Evolutionary conservation across 169 alveolate genomes (phyloP), one percentile per base, ranked within the genome.

Genomic region (Cryptosporidium sp.): DNA sequence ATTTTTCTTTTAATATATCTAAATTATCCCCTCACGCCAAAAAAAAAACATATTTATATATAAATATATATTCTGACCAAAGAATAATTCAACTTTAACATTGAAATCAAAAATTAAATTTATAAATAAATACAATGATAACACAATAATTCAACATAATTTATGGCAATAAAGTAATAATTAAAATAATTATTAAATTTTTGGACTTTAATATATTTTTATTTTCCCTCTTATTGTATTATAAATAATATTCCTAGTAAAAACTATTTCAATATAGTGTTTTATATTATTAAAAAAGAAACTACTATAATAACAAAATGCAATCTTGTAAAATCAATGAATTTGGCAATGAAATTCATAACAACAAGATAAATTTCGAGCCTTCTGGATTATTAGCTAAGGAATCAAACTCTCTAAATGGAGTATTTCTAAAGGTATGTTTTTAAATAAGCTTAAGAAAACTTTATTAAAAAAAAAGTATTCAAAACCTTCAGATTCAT

Each of bases 341-440:
- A 26, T 56, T 26, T 21, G 37, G 67, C 12, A 21, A 58, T 10
- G 56, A 31, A 51, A 52, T 1, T 26, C n/a, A 23, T 10, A 80
- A 80, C 18, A 80, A 37, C 37, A 62, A 60, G 45, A 52, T 80
- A 39, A 93, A 94, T 73, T 95, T 95, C 85, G 97, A 96, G 87
- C 97, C 97, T 16, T 96, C 98, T 21, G 98, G 98, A 23, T 87
- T 94, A 45, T 92, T 96, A 61, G 96, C 97, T 26, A 94, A 85
- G 26, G 96, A 93, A 29, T 87, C 95, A 52, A 93, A 93, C 70
- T 71, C 91, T 14, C 68, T 85, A 21, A 94, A 94, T 60, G 97
- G 96, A 26, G 92, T 94, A 16, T 92, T 85, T 67, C 52, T 93
- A 52, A 93, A 93, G 93, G 95, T 93, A 72, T 45, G 93, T 61